These are phyloP conservation scores for Isatis tinctoria DNA, from an alignment of 345 rosid species.

Conservation along the genomic window DNA sequence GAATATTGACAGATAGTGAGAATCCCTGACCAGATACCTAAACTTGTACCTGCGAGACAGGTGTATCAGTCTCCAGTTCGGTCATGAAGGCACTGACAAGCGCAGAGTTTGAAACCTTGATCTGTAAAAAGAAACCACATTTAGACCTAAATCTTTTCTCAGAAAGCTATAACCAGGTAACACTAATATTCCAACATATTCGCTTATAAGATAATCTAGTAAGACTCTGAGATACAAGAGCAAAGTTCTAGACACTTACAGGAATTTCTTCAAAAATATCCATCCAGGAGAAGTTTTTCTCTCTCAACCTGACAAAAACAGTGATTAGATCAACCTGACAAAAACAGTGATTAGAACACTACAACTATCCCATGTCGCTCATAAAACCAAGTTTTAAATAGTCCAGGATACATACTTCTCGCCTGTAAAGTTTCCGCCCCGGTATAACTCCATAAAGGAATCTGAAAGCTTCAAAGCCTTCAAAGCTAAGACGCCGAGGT, in stretches of 20 bases:
- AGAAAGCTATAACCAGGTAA: not conserved
- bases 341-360: slow-evolving; percentile 6
- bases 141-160: not conserved
- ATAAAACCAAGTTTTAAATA: not conserved
- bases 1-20: not conserved
- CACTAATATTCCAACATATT: not conserved
- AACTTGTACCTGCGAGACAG: slow-evolving; percentile 80
- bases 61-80: slow-evolving; percentile 82
- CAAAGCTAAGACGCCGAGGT: slow-evolving; percentile 84
- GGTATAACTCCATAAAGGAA: slow-evolving; percentile 91
- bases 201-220: not conserved
- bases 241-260: slow-evolving; percentile 46
- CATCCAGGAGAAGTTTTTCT: slow-evolving; percentile 97
- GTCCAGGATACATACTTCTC: slow-evolving; percentile 62
- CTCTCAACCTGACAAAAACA: slow-evolving; percentile 69
- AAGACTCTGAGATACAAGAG: not conserved
- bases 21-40: not conserved
- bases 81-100: slow-evolving; percentile 99
- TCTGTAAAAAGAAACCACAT: slow-evolving; percentile 36
- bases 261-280: slow-evolving; percentile 99
- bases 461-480: slow-evolving; percentile 99
- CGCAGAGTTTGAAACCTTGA: slow-evolving; percentile 97
- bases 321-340: slow-evolving; percentile 52
- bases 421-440: slow-evolving; percentile 76
- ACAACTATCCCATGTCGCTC: not conserved